These are phyloP conservation scores for Lunasporangiospora selenospora DNA, from an alignment of 192 early-diverging fungal genomes.

Conservation along the genomic window DNA sequence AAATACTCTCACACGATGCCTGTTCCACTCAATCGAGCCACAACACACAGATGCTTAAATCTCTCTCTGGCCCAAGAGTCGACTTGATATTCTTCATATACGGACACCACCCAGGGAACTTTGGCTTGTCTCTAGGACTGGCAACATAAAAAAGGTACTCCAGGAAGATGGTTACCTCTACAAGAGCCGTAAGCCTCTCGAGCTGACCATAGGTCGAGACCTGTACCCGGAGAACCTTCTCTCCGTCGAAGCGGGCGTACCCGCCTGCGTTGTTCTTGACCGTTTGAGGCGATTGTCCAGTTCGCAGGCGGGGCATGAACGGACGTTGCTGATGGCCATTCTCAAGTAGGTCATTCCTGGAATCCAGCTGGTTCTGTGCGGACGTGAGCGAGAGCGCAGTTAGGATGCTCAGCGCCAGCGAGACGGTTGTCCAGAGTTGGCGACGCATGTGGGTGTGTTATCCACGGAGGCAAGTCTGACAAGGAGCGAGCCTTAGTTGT, in stretches of 20 bases:
- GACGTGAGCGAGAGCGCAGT: constrained; percentile 10
- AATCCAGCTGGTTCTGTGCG: constrained; percentile 1
- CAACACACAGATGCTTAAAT: too few relatives aligned
- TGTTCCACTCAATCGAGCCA: too few relatives aligned
- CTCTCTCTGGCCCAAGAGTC: too few relatives aligned
- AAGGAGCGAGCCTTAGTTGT: too few relatives aligned
- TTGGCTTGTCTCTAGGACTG: too few relatives aligned
- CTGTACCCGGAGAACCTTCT: constrained; percentile 26
- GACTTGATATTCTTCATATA: too few relatives aligned
- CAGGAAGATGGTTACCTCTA: too few relatives aligned
- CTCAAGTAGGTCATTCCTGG: constrained; percentile 9
- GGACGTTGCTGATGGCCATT: constrained; percentile 18
- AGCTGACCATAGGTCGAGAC: constrained; percentile 21
- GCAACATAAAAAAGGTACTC: too few relatives aligned
- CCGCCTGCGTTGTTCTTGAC: neutral
- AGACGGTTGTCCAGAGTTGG: constrained; percentile 10
- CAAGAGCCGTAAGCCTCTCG: constrained; percentile 12
- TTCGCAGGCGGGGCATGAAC: neutral
- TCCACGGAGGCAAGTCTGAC: neutral
- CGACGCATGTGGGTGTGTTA: neutral
- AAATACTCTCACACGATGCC: too few relatives aligned
- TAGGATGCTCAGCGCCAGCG: constrained; percentile 15
- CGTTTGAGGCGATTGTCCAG: neutral
- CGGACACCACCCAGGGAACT: too few relatives aligned
- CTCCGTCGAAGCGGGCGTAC: constrained; percentile 33